A percentile compares a stretch with the other conserved stretches of the same genome.
Conservation (phyloP, 345 rosid genomes). For the Cardamine occulta region DNA sequence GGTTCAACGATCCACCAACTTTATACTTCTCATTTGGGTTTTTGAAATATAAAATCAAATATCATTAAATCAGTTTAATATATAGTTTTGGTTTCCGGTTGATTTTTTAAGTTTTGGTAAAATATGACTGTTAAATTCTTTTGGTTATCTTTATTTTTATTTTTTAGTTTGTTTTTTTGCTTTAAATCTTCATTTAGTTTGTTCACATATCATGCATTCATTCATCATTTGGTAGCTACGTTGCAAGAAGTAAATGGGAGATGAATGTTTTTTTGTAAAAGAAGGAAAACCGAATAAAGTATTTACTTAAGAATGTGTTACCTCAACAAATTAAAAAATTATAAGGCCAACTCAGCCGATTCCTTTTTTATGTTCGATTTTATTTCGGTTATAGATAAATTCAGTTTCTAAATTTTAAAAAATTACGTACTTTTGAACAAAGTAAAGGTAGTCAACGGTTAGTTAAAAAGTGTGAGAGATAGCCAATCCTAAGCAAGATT, state of each 20-base stretch:
- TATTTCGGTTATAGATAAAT: no score
- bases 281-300: neutral
- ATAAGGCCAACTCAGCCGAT: neutral
- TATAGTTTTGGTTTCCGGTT: no score
- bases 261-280: neutral
- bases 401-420: neutral
- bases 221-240: neutral
- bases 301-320: neutral
- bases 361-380: neutral
- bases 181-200: no score
- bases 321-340: neutral
- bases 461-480: slow-evolving; percentile 27
- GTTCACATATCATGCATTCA: neutral
- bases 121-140: no score
- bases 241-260: neutral
- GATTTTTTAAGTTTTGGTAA: no score
- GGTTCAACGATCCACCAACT: no score
- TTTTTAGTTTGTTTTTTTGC: no score
- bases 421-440: slow-evolving; percentile 17
- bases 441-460: slow-evolving; percentile 40
- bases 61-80: no score
- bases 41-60: no score
- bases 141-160: no score
- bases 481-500: neutral
- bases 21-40: no score